These are phyloP conservation scores for Fusarium sp. DNA, from an alignment of 2,329 filamentous ascomycete genomes.

Conservation along the genomic window DNA sequence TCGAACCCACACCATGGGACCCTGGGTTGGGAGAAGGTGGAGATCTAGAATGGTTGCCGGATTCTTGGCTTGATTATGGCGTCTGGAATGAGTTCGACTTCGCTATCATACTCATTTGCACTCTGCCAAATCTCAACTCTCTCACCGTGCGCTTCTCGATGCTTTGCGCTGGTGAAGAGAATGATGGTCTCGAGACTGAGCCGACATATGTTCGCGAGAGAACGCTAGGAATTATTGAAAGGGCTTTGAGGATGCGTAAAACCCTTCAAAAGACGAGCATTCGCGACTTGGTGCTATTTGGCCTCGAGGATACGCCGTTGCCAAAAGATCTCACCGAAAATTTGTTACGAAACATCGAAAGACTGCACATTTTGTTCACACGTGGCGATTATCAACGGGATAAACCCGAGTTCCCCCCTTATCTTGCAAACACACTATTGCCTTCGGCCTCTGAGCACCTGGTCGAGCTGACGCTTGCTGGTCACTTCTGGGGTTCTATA, in stretches of 20 bases:
- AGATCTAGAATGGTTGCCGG: too few relatives aligned
- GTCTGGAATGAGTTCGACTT: background rate
- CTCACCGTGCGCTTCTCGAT: background rate
- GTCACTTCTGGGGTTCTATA: conserved; percentile 25
- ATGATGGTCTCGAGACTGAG: too few relatives aligned
- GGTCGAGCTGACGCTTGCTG: conserved; percentile 29
- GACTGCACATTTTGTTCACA: conserved; percentile 31
- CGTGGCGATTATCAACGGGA: conserved; percentile 12
- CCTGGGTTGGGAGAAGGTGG: too few relatives aligned
- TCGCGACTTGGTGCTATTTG: too few relatives aligned
- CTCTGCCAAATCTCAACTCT: background rate
- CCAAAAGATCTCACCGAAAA: conserved; percentile 1
- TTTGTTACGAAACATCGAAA: conserved; percentile 16
- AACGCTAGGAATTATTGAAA: too few relatives aligned
- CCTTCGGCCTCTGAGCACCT: conserved; percentile 24
- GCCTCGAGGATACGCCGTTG: conserved; percentile 25
- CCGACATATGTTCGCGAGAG: too few relatives aligned
- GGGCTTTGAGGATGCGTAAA: too few relatives aligned
- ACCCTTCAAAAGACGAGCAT: too few relatives aligned
- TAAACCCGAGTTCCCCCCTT: accelerated
- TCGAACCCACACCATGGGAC: background rate
- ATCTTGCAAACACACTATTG: conserved; percentile 26
- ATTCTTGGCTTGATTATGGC: background rate
- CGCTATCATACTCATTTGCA: background rate
- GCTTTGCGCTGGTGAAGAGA: too few relatives aligned